Evolutionary conservation across 2,329 filamentous ascomycete genomes (phyloP).

Genomic region (Saccharata proteae): DNA sequence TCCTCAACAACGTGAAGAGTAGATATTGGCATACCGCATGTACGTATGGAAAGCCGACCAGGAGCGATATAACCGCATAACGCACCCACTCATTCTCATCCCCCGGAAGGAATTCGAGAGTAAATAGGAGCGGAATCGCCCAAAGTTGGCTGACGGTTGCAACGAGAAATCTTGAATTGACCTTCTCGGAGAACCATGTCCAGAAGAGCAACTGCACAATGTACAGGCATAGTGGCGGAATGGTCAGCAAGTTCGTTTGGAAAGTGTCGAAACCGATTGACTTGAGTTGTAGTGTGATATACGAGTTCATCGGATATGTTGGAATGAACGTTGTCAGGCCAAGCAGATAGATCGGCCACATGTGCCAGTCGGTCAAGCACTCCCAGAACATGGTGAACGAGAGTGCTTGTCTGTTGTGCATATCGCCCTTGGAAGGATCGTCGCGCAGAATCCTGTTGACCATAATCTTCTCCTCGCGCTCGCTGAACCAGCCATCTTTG

Average conservation of each 20-base stretch:
- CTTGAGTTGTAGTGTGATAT: constrained; percentile 28
- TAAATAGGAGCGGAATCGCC: constrained; percentile 28
- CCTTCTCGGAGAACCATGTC: constrained; percentile 36
- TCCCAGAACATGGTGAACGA: constrained; percentile 34
- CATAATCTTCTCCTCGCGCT: constrained; percentile 56
- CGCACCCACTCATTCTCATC: constrained; percentile 24
- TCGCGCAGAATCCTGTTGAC: constrained; percentile 49
- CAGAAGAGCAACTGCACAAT: constrained; percentile 38
- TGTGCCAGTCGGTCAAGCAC: constrained; percentile 41
- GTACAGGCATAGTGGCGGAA: constrained; percentile 33
- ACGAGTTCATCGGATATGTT: constrained; percentile 23
- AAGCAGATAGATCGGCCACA: constrained; percentile 44
- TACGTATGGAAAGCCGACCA: constrained; percentile 29
- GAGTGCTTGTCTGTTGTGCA: constrained; percentile 44
- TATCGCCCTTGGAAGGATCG: constrained; percentile 42
- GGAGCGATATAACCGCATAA: constrained; percentile 26
- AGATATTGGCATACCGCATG: constrained; percentile 37
- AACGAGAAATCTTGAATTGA: constrained; percentile 41
- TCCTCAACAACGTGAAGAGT: too few species aligned
- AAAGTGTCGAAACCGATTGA: constrained; percentile 29
- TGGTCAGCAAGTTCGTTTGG: constrained; percentile 29
- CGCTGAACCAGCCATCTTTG: constrained; percentile 52
- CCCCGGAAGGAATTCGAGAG: constrained; percentile 22
- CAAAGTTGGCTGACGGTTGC: constrained; percentile 30
- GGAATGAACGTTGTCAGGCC: constrained; percentile 29